Base-by-base conservation (phyloP, 1,139 yeast genomes). In the Taphrina flavorubra region DNA sequence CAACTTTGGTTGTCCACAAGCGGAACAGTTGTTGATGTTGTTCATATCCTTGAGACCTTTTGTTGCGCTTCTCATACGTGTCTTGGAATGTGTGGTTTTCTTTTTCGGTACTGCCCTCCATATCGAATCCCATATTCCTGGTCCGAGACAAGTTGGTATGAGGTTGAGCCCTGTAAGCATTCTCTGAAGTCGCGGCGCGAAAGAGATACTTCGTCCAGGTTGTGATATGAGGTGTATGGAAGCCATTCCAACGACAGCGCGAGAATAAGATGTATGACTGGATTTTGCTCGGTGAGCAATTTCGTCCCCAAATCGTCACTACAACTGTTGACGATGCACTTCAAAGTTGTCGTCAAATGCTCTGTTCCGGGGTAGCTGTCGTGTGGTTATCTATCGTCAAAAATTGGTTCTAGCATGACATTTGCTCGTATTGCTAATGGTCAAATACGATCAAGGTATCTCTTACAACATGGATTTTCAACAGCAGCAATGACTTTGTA, bases 41-140 rank as follows among this genome's bases (percentile, higher is more conserved):
- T 47, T 40, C 46, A 58, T 53, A 42, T 70, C 71, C 51, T 46
- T 58, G 34, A 70, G 56, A 4, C 68, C 68, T 42, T 70, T 70
- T n/a, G 69, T 66, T 13, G 71, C 71, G 18, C 62, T 55, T 16
- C 71, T 40, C 69, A 70, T 70, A 16, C 71, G 39, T 51, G 70
- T 70, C 60, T 64, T 69, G 8, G 70, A 58, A n/a, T 70, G 67
- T n/a, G 71, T 63, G 2, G 70, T 69, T 49, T 65, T 68, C 66
- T 70, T 70, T 42, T 70, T 70, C 20, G 71, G 71, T 1, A 63
- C 71, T 1, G 71, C 71, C n/a, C 63, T 53, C 34, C 39, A 51
- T 16, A 68, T 57, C 7, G 62, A n/a, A 25, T 68, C 65, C 63
- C 57, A 49, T 11, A 65, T 11, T 18, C 61, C 68, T 16, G 34